Conservation (phyloP, 371 early-diverging fungal genomes). For the Mortierella sp. region DNA sequence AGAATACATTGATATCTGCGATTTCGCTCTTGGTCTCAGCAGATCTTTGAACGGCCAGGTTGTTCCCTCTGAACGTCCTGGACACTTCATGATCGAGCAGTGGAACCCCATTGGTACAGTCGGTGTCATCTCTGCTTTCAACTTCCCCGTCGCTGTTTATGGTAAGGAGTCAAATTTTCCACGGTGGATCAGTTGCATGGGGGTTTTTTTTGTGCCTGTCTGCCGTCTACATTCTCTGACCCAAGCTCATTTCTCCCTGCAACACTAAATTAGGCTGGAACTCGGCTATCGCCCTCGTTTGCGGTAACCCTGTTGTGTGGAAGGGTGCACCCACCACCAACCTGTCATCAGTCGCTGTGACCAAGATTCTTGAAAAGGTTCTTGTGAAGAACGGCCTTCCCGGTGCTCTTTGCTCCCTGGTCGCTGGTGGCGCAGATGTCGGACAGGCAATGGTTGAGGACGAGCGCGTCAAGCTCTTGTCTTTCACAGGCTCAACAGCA, state of each 20-base stretch:
- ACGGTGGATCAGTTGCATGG: too few species aligned
- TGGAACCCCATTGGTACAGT: conserved; percentile 96
- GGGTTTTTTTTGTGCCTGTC: too few species aligned
- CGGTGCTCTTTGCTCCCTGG: conserved; percentile 89
- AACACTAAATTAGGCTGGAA: conserved; percentile 81
- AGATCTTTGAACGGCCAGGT: conserved; percentile 89
- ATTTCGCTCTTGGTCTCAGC: conserved; percentile 92
- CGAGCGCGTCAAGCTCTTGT: conserved; percentile 80
- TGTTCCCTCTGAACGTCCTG: conserved; percentile 93
- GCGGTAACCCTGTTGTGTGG: conserved; percentile 95
- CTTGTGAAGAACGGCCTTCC: conserved; percentile 88
- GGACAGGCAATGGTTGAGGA: conserved; percentile 83
- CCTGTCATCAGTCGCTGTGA: conserved; percentile 88
- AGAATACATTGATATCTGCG: conserved; percentile 95
- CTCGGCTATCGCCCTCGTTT: conserved; percentile 88
- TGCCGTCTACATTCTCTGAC: too few species aligned
- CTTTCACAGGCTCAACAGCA: conserved; percentile 91
- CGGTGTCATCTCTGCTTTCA: conserved; percentile 96
- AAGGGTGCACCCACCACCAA: conserved; percentile 94
- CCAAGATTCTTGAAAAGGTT: conserved; percentile 88
- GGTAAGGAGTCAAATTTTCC: conserved; percentile 37
- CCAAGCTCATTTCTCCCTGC: background rate
- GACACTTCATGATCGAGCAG: conserved; percentile 96
- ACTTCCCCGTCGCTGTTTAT: conserved; percentile 80
- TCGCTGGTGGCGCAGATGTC: conserved; percentile 89